A percentile compares a stretch with the other conserved stretches of the same genome.
phyloP scores from a whole-genome alignment of 345 rosid species.

The Psidium friedrichsthalianum region DNA sequence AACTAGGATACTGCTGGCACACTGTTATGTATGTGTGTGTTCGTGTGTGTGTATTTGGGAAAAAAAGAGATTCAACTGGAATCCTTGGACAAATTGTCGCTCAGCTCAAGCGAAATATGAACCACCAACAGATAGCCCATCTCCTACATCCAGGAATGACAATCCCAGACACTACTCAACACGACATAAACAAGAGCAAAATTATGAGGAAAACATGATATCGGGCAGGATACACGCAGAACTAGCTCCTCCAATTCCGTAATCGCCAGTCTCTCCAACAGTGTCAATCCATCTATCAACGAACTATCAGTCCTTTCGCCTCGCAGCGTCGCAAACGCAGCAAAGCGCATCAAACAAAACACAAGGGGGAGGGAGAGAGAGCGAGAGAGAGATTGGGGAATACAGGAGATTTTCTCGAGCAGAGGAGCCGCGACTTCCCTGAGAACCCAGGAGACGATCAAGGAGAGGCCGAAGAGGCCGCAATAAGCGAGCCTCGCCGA shows the following conservation, averaged over 20 bases:
- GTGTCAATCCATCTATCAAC: background rate
- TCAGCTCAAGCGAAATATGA: background rate
- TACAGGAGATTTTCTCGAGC: slow-evolving; percentile 67
- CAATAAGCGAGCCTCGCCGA: slow-evolving; percentile 91
- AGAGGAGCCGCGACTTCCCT: slow-evolving; percentile 78
- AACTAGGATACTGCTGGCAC: background rate
- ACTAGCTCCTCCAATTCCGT: background rate
- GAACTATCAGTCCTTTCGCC: background rate
- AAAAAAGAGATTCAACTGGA: background rate
- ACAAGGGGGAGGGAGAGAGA: background rate
- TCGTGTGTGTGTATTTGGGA: background rate
- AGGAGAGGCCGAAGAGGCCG: slow-evolving; percentile 84
- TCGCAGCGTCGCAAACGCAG: background rate
- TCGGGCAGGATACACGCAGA: background rate
- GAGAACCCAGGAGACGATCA: slow-evolving; percentile 82
- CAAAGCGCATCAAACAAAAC: background rate
- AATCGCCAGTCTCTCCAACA: background rate
- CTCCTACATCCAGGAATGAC: background rate
- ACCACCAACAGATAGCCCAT: background rate
- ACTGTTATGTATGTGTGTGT: too few relatives aligned
- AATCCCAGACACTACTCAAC: background rate
- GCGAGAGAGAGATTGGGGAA: background rate
- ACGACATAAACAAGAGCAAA: background rate
- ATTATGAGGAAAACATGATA: background rate
- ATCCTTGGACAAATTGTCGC: background rate